phyloP scores from a whole-genome alignment of 2,329 filamentous ascomycete genomes.

The Aspergillaceae sp. region DNA sequence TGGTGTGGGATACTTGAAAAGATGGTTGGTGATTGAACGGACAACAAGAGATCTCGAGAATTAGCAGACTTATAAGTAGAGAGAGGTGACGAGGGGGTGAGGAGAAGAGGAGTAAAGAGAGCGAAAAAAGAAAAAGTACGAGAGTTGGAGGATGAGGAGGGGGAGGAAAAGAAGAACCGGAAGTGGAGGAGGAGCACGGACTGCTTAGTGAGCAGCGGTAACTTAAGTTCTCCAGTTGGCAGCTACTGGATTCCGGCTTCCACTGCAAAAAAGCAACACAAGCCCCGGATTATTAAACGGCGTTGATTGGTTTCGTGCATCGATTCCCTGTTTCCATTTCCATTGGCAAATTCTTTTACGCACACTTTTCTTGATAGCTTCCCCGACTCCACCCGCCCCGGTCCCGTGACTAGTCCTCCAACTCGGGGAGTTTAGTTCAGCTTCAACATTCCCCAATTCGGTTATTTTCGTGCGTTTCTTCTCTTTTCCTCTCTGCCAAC shows the following conservation, averaged over 20 bases:
- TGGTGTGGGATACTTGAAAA: not conserved
- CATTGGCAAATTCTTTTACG: too few relatives aligned
- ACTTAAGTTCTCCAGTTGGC: too few relatives aligned
- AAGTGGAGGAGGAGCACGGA: not conserved
- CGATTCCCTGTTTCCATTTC: too few relatives aligned
- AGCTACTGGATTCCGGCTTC: too few relatives aligned
- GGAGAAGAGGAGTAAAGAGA: slow-evolving; percentile 7
- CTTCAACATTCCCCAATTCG: not conserved
- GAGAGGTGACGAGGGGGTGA: slow-evolving; percentile 7
- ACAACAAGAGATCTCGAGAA: not conserved
- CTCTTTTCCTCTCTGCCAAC: not conserved
- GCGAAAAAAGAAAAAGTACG: slow-evolving; percentile 6
- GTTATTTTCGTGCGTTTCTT: too few relatives aligned
- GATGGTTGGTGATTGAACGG: not conserved
- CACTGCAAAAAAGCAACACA: too few relatives aligned
- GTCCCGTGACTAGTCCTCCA: too few relatives aligned
- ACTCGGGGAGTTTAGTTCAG: too few relatives aligned
- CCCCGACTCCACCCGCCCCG: too few relatives aligned
- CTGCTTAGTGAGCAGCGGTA: not conserved
- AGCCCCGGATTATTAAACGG: too few relatives aligned
- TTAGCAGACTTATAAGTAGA: not conserved
- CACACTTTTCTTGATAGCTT: too few relatives aligned
- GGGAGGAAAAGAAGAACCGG: not conserved
- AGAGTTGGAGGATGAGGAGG: not conserved
- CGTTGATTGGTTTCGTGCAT: too few relatives aligned